Percentiles rank a stretch among this genome's conserved stretches.
Conservation (phyloP, 805 yeast species). For the Ogataea neopini region DNA sequence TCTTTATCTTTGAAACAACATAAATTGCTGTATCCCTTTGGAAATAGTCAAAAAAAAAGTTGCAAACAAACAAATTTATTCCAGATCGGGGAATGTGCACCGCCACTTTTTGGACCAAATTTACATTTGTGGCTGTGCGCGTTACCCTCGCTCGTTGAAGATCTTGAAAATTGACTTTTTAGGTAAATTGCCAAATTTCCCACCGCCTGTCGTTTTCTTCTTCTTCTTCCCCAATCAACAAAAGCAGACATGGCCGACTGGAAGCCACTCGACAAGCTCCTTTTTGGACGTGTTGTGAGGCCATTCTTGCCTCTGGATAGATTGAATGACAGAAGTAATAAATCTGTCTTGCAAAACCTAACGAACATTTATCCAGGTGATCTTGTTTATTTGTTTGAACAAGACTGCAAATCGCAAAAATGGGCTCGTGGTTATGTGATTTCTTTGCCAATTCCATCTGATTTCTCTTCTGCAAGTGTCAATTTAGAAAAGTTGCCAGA, state of each 20-base stretch:
- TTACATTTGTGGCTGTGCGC: not conserved
- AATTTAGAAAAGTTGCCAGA: constrained; percentile 66
- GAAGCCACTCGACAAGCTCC: constrained; percentile 49
- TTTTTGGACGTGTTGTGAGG: constrained; percentile 44
- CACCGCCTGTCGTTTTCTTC: not conserved
- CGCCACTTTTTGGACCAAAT: too few relatives aligned
- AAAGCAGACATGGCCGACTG: constrained; percentile 33
- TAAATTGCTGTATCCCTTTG: not conserved
- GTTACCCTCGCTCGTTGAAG: constrained; percentile 3
- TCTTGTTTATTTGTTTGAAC: constrained; percentile 72
- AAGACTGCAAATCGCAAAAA: constrained; percentile 42
- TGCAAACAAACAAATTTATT: not conserved
- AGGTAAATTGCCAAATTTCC: not conserved
- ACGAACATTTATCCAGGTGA: constrained; percentile 72
- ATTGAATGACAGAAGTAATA: constrained; percentile 13
- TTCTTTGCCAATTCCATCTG: constrained; percentile 68
- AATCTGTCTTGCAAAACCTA: constrained; percentile 19
- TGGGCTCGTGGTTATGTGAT: constrained; percentile 84
- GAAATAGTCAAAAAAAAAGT: not conserved
- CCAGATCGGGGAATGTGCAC: constrained; percentile 10
- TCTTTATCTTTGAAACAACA: not conserved
- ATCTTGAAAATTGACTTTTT: constrained; percentile 3
- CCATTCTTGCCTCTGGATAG: constrained; percentile 49
- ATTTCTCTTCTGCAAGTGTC: constrained; percentile 60
- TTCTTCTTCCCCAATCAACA: not conserved